Base-by-base conservation (phyloP, 225 moss, liverwort and hornwort species). In the Lunularia cruciata region DNA sequence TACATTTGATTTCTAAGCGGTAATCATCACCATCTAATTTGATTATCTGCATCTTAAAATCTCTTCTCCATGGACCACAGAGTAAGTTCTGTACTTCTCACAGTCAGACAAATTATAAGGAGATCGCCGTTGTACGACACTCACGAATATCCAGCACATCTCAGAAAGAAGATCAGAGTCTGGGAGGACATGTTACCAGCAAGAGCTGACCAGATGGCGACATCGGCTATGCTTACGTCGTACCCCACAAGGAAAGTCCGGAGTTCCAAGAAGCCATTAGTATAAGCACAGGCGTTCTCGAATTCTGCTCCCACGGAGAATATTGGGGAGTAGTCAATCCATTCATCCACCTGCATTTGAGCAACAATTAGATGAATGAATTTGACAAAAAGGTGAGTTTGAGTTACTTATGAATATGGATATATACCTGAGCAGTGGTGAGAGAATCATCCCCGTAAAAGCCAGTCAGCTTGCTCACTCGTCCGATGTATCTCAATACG, bases 211-310 rank as follows among this genome's bases (percentile, higher is more conserved):
- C 87, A 70, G 5, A 92, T 81, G 28, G 79, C 78, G 15, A 82
- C 73, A 59, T 92, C 95, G 6, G 92, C 95, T 16, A 88, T 80
- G 78, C 76, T 88, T 49, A 92, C 33, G 43, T 92, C 80, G 39
- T 87, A 85, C 6, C 92, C 95, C 7, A 92, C 92, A 10, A 95
- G 77, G 56, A 88, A 92, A 0, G 95, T 95, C 45, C 95, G 85
- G 64, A 82, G 58, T 19, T 81, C 43, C 39, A 95, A 73, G 63
- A 76, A 88, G 32, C 65, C 65, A 47, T 95, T 86, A 0, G 75
- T 63, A 31, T 83, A 92, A 32, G 77, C 77, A 47, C 90, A 87
- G 20, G 86, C 90, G 32, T 86, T 82, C 58, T 95, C 90, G 61
- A 95, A 90, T 67, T 95, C 90, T 19, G 92, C 76, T 68, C 88